phyloP scores from a whole-genome alignment of 1,284 basidiomycete species.

The Heterobasidion irregulare region DNA sequence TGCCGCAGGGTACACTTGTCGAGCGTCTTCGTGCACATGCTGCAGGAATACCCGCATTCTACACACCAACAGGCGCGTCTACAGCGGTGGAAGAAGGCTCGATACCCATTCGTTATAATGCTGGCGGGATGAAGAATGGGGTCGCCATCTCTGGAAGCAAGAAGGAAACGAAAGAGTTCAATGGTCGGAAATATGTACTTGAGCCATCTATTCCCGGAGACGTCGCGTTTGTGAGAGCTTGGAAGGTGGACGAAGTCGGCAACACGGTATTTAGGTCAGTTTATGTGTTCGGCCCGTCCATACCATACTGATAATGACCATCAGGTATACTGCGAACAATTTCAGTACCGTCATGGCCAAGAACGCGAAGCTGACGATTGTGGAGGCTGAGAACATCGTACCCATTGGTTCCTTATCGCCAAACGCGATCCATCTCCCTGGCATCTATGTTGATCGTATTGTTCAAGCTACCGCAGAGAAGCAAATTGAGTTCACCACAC shows the following conservation, averaged over 20 bases:
- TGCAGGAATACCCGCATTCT: conserved; percentile 95
- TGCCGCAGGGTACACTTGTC: conserved; percentile 86
- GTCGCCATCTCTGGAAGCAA: conserved; percentile 63
- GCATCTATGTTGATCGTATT: conserved; percentile 85
- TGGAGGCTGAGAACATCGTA: conserved; percentile 94
- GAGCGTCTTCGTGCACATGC: conserved; percentile 90
- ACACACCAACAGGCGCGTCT: conserved; percentile 88
- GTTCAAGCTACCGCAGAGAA: conserved; percentile 75
- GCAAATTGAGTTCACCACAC: conserved; percentile 70
- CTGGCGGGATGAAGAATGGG: conserved; percentile 56
- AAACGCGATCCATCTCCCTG: conserved; percentile 79
- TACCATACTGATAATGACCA: background rate
- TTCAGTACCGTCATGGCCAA: conserved; percentile 85
- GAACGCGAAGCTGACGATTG: conserved; percentile 86
- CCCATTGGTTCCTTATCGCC: conserved; percentile 80
- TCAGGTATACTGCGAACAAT: conserved; percentile 85
- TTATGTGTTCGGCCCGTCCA: background rate
- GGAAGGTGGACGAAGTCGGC: conserved; percentile 91
- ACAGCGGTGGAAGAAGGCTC: conserved; percentile 77
- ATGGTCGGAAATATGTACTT: conserved; percentile 79
- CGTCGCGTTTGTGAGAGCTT: conserved; percentile 86
- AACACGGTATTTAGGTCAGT: conserved; percentile 78
- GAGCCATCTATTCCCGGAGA: conserved; percentile 86
- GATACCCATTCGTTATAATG: conserved; percentile 72
- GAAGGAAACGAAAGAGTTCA: conserved; percentile 77